Percentiles rank a stretch among this genome's conserved stretches.
These are phyloP conservation scores for Coemansia sp. DNA, from an alignment of 192 early-diverging fungal genomes.

Conservation along the genomic window DNA sequence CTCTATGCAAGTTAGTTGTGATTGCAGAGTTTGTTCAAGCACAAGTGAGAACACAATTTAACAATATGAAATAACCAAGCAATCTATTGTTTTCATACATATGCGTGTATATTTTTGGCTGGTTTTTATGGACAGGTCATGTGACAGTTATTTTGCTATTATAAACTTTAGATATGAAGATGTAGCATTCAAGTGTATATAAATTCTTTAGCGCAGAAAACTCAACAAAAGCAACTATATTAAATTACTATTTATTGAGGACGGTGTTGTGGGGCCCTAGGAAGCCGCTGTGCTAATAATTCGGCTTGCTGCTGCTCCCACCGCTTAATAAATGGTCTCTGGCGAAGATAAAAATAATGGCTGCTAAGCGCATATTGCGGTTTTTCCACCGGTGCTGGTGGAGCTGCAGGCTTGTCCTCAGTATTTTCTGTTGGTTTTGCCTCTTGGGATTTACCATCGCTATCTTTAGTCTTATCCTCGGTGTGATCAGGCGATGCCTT, in stretches of 20 bases:
- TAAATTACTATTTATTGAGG: neutral
- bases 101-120: too few species aligned
- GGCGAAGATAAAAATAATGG: constrained; percentile 31
- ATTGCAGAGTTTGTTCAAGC: too few species aligned
- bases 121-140: too few species aligned
- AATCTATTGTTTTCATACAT: too few species aligned
- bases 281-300: constrained; percentile 15
- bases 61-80: too few species aligned
- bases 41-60: too few species aligned
- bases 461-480: neutral
- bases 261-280: constrained; percentile 11
- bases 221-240: too few species aligned
- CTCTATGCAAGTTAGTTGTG: neutral
- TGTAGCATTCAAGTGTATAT: too few species aligned
- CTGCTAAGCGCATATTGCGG: constrained; percentile 17
- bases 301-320: constrained; percentile 28
- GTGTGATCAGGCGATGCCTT: neutral
- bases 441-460: neutral
- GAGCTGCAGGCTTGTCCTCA: neutral
- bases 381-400: neutral
- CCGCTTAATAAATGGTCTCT: constrained; percentile 27
- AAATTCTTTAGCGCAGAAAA: too few species aligned
- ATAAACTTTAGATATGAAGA: too few species aligned
- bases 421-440: neutral
- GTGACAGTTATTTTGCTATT: too few species aligned